Conservation (phyloP, 2,329 filamentous ascomycete genomes). For the Stagonosporopsis rhizophila region DNA sequence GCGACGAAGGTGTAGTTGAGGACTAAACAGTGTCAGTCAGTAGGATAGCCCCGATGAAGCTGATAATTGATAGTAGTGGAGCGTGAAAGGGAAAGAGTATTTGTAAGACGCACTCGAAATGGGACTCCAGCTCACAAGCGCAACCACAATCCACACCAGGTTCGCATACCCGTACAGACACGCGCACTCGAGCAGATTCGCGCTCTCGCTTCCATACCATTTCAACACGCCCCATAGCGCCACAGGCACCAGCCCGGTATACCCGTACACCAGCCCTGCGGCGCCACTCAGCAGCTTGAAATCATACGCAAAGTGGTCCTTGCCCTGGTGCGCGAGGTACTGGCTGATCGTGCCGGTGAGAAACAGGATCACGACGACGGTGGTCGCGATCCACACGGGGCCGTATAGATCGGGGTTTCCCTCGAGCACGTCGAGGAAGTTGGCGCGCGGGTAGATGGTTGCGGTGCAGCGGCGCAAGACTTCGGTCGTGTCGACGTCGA, state of each 20-base stretch:
- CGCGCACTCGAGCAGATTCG: slow-evolving; percentile 94
- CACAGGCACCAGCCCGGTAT: slow-evolving; percentile 81
- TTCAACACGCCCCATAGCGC: slow-evolving; percentile 85
- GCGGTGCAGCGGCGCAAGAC: slow-evolving; percentile 87
- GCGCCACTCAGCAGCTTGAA: slow-evolving; percentile 88
- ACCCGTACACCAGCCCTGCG: slow-evolving; percentile 92
- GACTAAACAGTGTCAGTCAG: slow-evolving; percentile 47
- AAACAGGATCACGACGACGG: slow-evolving; percentile 94
- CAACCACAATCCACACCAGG: slow-evolving; percentile 95
- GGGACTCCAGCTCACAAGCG: slow-evolving; percentile 88
- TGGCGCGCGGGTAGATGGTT: slow-evolving; percentile 86
- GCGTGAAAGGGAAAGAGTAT: neutral
- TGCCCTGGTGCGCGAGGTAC: slow-evolving; percentile 75
- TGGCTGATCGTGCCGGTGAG: slow-evolving; percentile 93
- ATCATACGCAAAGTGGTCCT: slow-evolving; percentile 83
- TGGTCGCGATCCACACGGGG: slow-evolving; percentile 98
- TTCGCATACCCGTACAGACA: slow-evolving; percentile 96
- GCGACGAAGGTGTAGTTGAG: slow-evolving; percentile 95
- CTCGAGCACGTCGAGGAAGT: slow-evolving; percentile 96
- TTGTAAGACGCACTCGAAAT: slow-evolving; percentile 63
- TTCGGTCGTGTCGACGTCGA: slow-evolving; percentile 94
- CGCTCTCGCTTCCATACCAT: slow-evolving; percentile 94
- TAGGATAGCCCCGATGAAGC: neutral
- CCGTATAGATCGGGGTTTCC: slow-evolving; percentile 97
- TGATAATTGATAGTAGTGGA: neutral